These are phyloP conservation scores for Cubamyces sp. DNA, from an alignment of 768 basidiomycete genomes.

Conservation along the genomic window DNA sequence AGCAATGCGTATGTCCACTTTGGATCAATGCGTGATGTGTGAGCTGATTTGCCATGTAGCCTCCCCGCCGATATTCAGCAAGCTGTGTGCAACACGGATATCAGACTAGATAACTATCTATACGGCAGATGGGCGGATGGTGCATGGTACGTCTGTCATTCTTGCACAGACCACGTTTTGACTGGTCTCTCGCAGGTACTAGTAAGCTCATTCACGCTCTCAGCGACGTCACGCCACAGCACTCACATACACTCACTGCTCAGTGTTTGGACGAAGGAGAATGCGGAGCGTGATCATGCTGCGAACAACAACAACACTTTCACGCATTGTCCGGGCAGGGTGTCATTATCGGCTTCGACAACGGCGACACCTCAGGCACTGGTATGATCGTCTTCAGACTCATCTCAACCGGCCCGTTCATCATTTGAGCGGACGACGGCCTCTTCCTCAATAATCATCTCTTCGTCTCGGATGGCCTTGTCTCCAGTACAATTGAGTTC, in stretches of 20 bases:
- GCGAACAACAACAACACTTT: constrained; percentile 35
- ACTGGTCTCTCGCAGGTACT: constrained; percentile 12
- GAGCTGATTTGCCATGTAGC: not conserved
- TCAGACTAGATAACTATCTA: constrained; percentile 22
- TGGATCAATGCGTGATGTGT: not conserved
- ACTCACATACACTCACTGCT: not conserved
- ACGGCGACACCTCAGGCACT: not conserved
- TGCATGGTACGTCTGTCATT: not conserved
- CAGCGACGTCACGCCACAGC: not conserved
- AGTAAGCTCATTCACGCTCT: constrained; percentile 11
- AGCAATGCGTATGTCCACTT: constrained; percentile 7
- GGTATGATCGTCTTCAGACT: no score
- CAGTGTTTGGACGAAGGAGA: constrained; percentile 32
- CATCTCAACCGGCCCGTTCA: no score
- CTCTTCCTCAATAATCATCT: no score
- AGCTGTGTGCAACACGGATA: constrained; percentile 21
- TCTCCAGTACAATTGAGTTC: no score
- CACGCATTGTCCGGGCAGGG: constrained; percentile 30
- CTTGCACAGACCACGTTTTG: not conserved
- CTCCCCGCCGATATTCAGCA: constrained; percentile 19
- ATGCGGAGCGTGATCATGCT: constrained; percentile 24
- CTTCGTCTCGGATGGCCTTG: no score
- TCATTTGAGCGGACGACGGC: no score
- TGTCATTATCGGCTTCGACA: not conserved
- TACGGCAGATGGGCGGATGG: constrained; percentile 22